A percentile compares a stretch with the other conserved stretches of the same genome.
phyloP scores from a whole-genome alignment of 345 rosid genomes.

The Schrenkiella parvula region DNA sequence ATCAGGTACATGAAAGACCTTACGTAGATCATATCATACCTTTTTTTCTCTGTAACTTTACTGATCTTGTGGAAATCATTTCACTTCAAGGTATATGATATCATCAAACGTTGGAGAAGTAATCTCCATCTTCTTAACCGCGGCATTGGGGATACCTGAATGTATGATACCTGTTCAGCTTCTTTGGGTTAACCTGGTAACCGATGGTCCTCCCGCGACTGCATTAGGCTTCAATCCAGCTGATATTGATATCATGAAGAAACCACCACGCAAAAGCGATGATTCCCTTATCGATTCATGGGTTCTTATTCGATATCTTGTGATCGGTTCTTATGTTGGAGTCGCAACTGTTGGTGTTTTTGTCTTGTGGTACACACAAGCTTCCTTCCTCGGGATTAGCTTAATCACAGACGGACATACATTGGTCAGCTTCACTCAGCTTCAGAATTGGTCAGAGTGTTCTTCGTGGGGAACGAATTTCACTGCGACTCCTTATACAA shows the following conservation, averaged over 20 bases:
- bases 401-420: constrained; percentile 75
- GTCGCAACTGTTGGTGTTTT: constrained; percentile 93
- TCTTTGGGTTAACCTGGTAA: constrained; percentile 93
- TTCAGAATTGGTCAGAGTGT: constrained; percentile 78
- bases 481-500: constrained; percentile 54
- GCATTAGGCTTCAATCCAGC: constrained; percentile 94
- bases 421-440: constrained; percentile 60
- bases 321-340: constrained; percentile 86
- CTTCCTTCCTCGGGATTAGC: constrained; percentile 73
- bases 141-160: constrained; percentile 88
- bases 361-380: constrained; percentile 78
- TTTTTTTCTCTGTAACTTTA: neutral
- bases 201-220: constrained; percentile 98
- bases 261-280: constrained; percentile 77
- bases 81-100: constrained; percentile 73
- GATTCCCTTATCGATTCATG: constrained; percentile 68
- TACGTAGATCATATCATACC: neutral
- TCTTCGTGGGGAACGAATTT: constrained; percentile 68
- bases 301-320: constrained; percentile 80
- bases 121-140: constrained; percentile 78
- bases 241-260: constrained; percentile 82
- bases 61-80: neutral
- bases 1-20: constrained; percentile 45
- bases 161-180: constrained; percentile 95
- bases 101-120: constrained; percentile 97